Conservation (phyloP, 441 rosid species). For the Pelargonium fulgidum region DNA sequence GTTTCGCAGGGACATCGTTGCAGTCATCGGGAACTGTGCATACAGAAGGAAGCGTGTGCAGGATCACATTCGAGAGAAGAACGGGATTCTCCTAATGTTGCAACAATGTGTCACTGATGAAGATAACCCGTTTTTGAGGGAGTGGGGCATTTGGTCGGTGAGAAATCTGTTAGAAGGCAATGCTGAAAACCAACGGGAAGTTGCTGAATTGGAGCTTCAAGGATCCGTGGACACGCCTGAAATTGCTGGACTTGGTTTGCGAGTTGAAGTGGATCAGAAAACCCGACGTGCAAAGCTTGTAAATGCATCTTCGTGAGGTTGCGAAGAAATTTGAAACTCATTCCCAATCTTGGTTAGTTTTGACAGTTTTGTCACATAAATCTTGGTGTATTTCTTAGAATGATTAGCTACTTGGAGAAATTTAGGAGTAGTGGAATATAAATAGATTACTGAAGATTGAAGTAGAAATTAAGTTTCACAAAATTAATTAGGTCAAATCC, state of each 20-base stretch:
- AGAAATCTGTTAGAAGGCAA: slow-evolving; percentile 73
- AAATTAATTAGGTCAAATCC: no score
- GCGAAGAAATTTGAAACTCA: no score
- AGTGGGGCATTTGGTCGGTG: slow-evolving; percentile 77
- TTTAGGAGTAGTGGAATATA: no score
- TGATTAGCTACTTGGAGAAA: no score
- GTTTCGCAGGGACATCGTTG: slow-evolving; percentile 70
- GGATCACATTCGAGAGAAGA: slow-evolving; percentile 50
- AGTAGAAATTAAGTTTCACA: no score
- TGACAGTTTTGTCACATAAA: no score
- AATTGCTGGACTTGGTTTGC: slow-evolving; percentile 58
- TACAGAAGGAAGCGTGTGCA: slow-evolving; percentile 45
- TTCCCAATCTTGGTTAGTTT: no score
- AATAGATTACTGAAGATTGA: no score
- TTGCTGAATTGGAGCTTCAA: slow-evolving; percentile 68
- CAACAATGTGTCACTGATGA: slow-evolving; percentile 77
- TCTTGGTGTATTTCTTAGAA: no score
- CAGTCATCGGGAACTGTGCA: slow-evolving; percentile 63
- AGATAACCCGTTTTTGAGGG: slow-evolving; percentile 69
- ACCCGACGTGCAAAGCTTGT: slow-evolving; percentile 66
- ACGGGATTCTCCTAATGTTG: slow-evolving; percentile 46
- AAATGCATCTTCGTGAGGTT: slow-evolving; percentile 23
- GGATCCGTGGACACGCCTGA: slow-evolving; percentile 61
- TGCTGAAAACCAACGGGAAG: slow-evolving; percentile 52
- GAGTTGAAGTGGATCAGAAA: slow-evolving; percentile 55